These are phyloP conservation scores for Mortierella sp. DNA, from an alignment of 371 early-diverging fungal genomes.

Conservation along the genomic window DNA sequence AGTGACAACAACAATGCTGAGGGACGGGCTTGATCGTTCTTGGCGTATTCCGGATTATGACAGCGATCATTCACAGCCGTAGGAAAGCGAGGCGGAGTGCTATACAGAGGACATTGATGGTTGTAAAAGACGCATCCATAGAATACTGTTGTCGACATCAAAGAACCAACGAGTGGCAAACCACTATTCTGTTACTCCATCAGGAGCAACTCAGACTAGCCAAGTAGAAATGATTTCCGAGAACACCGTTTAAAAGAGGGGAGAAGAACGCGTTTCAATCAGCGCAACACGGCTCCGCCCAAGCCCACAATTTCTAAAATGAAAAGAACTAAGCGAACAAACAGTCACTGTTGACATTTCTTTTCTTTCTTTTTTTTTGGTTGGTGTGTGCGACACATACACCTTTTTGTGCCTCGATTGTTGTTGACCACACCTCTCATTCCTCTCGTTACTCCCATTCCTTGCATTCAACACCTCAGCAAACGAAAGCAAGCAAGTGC, in stretches of 20 bases:
- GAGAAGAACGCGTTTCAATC: background rate
- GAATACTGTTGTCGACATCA: background rate
- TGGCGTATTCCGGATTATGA: background rate
- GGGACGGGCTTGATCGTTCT: no score
- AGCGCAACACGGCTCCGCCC: background rate
- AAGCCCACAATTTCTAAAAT: background rate
- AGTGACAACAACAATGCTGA: no score
- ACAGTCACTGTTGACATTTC: slow-evolving; percentile 6
- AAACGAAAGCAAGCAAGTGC: background rate
- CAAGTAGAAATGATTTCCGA: background rate
- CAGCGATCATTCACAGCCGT: background rate
- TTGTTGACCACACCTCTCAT: background rate
- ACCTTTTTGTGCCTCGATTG: background rate
- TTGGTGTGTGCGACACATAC: background rate
- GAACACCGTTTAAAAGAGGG: background rate
- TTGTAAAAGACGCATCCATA: background rate
- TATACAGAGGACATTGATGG: background rate
- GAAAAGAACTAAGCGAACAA: background rate
- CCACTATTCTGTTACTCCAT: no score
- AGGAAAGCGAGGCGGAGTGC: background rate
- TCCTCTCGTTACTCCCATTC: background rate
- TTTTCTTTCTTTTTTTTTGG: background rate
- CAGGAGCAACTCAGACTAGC: background rate
- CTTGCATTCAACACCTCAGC: background rate
- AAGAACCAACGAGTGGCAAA: no score